Percentiles rank a stretch among this genome's conserved stretches.
phyloP scores from a whole-genome alignment of 306 rosid species.

The Cicer bijugum region DNA sequence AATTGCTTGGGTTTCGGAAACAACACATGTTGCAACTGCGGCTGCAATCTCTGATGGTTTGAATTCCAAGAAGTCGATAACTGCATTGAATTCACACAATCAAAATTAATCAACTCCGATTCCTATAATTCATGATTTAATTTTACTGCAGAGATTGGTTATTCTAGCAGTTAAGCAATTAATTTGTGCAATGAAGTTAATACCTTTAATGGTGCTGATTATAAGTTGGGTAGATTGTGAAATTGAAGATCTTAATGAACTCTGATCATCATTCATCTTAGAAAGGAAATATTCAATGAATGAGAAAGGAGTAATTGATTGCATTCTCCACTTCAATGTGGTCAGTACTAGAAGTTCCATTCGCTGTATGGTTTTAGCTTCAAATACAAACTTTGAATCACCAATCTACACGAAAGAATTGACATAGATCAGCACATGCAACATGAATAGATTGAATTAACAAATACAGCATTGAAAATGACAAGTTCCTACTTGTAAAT shows the following conservation, averaged over 20 bases:
- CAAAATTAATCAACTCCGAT: conserved; percentile 44
- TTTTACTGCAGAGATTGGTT: conserved; percentile 31
- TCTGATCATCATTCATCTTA: conserved; percentile 64
- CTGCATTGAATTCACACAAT: conserved; percentile 75
- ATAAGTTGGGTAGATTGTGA: conserved; percentile 63
- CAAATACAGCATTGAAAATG: not conserved
- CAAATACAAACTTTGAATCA: conserved; percentile 77
- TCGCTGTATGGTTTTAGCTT: conserved; percentile 83
- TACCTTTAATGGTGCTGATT: conserved; percentile 64
- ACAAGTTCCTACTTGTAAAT: conserved; percentile 71
- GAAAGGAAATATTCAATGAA: conserved; percentile 75
- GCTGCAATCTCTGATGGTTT: conserved; percentile 93
- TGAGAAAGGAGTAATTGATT: conserved; percentile 81
- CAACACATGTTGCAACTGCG: conserved; percentile 76
- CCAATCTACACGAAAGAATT: conserved; percentile 60
- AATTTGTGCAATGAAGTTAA: conserved; percentile 20
- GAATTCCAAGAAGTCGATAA: conserved; percentile 91
- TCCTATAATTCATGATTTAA: conserved; percentile 25
- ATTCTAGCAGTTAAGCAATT: conserved; percentile 28
- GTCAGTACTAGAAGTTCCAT: conserved; percentile 94
- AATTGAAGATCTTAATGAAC: conserved; percentile 52
- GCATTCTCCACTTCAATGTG: conserved; percentile 95
- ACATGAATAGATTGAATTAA: conserved; percentile 14
- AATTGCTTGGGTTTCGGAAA: conserved; percentile 61
- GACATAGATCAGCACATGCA: conserved; percentile 39